Conservation (phyloP, 73 alveolate genomes). For the Effrenium voratum region DNA sequence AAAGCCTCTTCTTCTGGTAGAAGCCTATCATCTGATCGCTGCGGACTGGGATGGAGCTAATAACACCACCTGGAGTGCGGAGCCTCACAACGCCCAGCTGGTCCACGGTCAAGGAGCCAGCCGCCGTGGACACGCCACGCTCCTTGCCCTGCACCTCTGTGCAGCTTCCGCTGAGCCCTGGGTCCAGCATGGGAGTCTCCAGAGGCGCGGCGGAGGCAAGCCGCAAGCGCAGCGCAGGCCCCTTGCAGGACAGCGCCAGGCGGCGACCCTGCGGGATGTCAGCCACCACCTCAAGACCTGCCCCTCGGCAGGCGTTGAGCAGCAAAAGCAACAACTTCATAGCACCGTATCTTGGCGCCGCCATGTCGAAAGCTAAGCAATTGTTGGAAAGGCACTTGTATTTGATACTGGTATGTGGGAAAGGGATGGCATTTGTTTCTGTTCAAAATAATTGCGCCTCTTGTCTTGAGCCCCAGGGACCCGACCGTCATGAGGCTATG, state of each 20-base stretch:
- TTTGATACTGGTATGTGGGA: too few relatives aligned
- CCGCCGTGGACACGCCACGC: conserved; percentile 23
- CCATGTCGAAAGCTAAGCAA: too few relatives aligned
- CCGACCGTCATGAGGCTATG: too few relatives aligned
- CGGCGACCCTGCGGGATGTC: too few relatives aligned
- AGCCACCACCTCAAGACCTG: too few relatives aligned
- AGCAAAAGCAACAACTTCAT: too few relatives aligned
- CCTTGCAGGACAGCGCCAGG: conserved; percentile 24
- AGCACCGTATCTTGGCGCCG: too few relatives aligned
- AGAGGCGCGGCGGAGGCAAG: not conserved
- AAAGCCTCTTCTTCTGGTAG: conserved; percentile 5
- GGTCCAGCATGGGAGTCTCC: conserved; percentile 40
- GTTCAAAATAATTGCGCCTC: too few relatives aligned
- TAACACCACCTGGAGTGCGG: not conserved
- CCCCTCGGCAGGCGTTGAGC: too few relatives aligned
- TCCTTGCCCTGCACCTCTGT: not conserved
- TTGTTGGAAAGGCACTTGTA: too few relatives aligned
- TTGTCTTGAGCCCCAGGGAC: too few relatives aligned
- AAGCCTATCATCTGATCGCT: conserved; percentile 10
- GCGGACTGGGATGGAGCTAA: not conserved
- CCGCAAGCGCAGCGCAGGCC: conserved; percentile 5
- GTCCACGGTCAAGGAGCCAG: conserved; percentile 38
- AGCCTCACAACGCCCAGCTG: not conserved
- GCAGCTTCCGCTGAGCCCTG: not conserved
- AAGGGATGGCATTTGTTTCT: too few relatives aligned